Percentiles rank a stretch among this genome's conserved stretches.
phyloP scores from a whole-genome alignment of 2,329 filamentous ascomycete genomes.

The Lachnellula hyalina region DNA sequence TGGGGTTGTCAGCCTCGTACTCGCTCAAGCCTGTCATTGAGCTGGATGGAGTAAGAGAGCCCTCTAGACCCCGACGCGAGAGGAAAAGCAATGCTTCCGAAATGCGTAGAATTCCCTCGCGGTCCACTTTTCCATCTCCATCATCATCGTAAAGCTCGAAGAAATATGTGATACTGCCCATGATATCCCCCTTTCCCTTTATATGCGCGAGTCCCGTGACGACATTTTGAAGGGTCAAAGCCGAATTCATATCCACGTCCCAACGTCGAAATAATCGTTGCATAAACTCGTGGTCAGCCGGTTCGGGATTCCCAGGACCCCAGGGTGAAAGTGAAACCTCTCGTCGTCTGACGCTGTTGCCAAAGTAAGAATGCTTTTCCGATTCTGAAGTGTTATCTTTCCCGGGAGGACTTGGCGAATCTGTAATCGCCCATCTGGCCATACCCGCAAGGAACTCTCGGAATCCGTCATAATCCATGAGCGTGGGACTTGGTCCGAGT shows the following conservation, averaged over 20 bases:
- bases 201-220: conserved; percentile 86
- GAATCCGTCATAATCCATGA: conserved; percentile 98
- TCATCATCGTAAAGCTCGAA: conserved; percentile 97
- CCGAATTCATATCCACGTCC: conserved; percentile 74
- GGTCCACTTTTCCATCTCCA: conserved; percentile 82
- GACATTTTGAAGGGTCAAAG: conserved; percentile 82
- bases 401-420: conserved; percentile 62
- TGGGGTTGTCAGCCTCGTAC: conserved; percentile 33
- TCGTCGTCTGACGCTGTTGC: conserved; percentile 44
- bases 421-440: conserved; percentile 87
- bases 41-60: conserved; percentile 60
- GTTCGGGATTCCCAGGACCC: conserved; percentile 56
- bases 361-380: conserved; percentile 56
- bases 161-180: conserved; percentile 97
- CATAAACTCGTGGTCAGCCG: conserved; percentile 94
- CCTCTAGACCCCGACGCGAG: conserved; percentile 80
- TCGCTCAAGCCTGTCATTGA: conserved; percentile 51
- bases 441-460: conserved; percentile 87
- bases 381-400: conserved; percentile 43
- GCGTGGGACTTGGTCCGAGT: conserved; percentile 78
- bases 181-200: conserved; percentile 91
- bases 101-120: conserved; percentile 90
- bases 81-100: conserved; percentile 92
- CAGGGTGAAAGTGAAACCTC: conserved; percentile 40
- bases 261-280: conserved; percentile 80